Evolutionary conservation across 495 filamentous ascomycete species (phyloP).

Genomic region (Lineolata rhizophorae): DNA sequence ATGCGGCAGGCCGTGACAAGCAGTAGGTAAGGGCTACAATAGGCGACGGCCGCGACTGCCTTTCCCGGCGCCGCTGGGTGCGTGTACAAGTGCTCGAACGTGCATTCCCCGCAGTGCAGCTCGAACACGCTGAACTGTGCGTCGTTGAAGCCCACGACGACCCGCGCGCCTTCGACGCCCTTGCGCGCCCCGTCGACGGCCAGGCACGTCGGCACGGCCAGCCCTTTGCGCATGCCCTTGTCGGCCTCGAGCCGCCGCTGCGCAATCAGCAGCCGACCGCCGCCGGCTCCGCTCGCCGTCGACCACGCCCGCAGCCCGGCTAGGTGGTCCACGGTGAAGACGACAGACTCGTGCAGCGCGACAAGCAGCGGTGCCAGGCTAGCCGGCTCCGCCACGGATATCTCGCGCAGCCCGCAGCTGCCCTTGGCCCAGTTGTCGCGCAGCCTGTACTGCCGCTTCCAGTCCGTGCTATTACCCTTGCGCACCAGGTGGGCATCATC

Average conservation of each 20-base stretch:
- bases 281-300: no score
- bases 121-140: constrained; percentile 52
- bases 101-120: constrained; percentile 23
- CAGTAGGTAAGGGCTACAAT: constrained; percentile 51
- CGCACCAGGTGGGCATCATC: constrained; percentile 39
- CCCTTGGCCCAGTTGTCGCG: constrained; percentile 84
- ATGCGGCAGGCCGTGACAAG: constrained; percentile 51
- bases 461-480: constrained; percentile 34
- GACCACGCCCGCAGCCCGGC: constrained; percentile 62
- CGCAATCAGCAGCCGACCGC: no score
- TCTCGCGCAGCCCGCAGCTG: constrained; percentile 56
- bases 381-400: constrained; percentile 36
- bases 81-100: constrained; percentile 27
- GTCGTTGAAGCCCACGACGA: constrained; percentile 56
- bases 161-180: constrained; percentile 19
- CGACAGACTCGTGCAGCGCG: constrained; percentile 47
- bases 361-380: constrained; percentile 38
- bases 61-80: constrained; percentile 34
- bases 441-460: constrained; percentile 81
- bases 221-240: constrained; percentile 13
- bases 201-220: constrained; percentile 40
- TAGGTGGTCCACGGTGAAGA: constrained; percentile 52
- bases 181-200: constrained; percentile 29
- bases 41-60: constrained; percentile 53
- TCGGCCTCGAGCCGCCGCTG: constrained; percentile 21